phyloP scores from a whole-genome alignment of 176 grass and related monocot genomes.

The Bolboschoenus planiculmis region DNA sequence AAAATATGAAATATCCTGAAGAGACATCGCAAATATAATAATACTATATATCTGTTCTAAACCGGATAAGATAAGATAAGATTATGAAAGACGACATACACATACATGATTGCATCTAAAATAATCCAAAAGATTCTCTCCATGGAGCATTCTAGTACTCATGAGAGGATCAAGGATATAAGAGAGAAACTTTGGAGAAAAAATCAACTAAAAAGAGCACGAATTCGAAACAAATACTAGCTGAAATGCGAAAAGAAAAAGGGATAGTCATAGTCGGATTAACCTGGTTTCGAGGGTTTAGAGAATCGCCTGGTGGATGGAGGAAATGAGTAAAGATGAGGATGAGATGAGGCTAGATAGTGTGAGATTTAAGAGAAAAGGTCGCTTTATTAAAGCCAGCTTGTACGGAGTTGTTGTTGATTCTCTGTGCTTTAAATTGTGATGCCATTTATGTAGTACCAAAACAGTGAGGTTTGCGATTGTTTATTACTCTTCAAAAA shows the following conservation, averaged over 20 bases:
- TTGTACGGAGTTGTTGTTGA: background rate
- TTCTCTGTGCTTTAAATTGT: background rate
- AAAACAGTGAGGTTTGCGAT: background rate
- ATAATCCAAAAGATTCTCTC: background rate
- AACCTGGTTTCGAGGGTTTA: conserved; percentile 17
- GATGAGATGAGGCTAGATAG: background rate
- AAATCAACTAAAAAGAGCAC: background rate
- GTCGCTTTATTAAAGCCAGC: conserved; percentile 15
- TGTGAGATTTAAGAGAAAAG: background rate
- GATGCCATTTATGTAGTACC: background rate
- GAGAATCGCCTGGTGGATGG: background rate
- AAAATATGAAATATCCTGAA: background rate
- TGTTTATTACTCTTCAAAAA: background rate
- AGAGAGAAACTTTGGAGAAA: background rate
- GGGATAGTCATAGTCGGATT: background rate
- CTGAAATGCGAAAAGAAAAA: background rate
- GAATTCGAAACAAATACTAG: background rate
- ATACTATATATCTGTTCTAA: background rate
- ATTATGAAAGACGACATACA: background rate
- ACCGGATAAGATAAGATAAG: background rate
- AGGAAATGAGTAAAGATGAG: background rate
- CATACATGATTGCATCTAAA: background rate
- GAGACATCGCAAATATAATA: background rate
- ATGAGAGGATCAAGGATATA: too few relatives aligned
- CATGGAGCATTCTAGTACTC: background rate